phyloP scores from a whole-genome alignment of 1,139 yeast species.

The Debaryomycetaceae sp. region DNA sequence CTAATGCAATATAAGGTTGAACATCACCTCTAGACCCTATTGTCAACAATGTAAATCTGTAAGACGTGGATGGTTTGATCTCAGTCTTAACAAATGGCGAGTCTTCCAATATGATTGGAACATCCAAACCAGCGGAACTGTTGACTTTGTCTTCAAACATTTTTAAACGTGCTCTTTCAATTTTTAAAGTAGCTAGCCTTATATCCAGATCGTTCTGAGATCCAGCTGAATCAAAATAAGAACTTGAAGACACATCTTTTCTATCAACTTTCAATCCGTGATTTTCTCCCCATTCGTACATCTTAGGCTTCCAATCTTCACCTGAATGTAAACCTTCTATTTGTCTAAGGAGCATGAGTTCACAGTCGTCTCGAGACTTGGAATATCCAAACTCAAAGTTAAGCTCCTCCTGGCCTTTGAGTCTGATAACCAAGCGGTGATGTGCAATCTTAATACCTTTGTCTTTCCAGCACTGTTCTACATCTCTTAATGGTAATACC shows the following conservation, averaged over 20 bases:
- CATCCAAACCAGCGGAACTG: conserved; percentile 57
- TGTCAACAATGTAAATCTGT: conserved; percentile 69
- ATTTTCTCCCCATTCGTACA: conserved; percentile 29
- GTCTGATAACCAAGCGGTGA: conserved; percentile 63
- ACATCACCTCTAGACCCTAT: conserved; percentile 97
- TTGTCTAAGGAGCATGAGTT: conserved; percentile 47
- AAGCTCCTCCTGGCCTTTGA: conserved; percentile 74
- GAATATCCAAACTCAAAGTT: conserved; percentile 69
- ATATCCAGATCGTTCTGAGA: conserved; percentile 2
- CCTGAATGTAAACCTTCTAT: conserved; percentile 39
- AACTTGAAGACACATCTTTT: conserved; percentile 6
- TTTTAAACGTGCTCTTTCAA: conserved; percentile 51
- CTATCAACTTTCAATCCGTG: conserved; percentile 16
- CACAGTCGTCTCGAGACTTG: conserved; percentile 74
- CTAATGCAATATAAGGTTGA: conserved; percentile 92
- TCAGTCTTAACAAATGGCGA: conserved; percentile 55
- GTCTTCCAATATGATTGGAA: conserved; percentile 66
- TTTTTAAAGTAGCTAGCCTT: conserved; percentile 11
- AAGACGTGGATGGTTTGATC: conserved; percentile 50
- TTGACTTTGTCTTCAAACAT: conserved; percentile 62
- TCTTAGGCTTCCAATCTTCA: conserved; percentile 24
- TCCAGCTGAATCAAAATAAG: conserved; percentile 2
- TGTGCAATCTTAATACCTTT: conserved; percentile 50
- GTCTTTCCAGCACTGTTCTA: conserved; percentile 66
- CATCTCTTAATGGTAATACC: conserved; percentile 75